Evolutionary conservation across 129 eudicot genomes (phyloP), one percentile per base, ranked within the genome.

Genomic region (Artemisia tridentata): DNA sequence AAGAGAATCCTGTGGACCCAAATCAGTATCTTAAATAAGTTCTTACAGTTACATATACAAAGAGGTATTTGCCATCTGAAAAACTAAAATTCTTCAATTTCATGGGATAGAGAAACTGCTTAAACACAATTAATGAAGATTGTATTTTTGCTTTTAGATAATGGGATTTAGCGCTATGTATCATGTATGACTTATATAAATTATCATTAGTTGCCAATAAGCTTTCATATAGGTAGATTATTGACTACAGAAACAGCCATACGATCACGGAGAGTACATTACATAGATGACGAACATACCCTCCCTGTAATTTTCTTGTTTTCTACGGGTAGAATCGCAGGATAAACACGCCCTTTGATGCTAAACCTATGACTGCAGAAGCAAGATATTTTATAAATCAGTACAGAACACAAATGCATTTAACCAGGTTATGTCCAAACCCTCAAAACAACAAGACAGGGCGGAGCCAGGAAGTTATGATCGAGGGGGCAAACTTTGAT

Each of bases 321-420:
- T 78, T 89, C 88, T 59, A 85, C 84, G 3, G 98, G 98, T 65
- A 89, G 71, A 76, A 92, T 92, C 1, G 96, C 98, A 34, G 98
- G 96, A 80, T 92, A 92, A 65, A 89, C 95, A 16, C 96, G 95
- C 63, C 84, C 95, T 83, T 87, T 92, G 88, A 89, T 54, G 87
- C 98, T 92, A 89, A 84, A 92, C 72, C 96, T 80, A 41, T 85
- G 96, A 77, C 98, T 92, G 56, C 82, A 80, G 75, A 47, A 74
- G 23, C 47, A 69, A 58, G 43, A 60, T 1, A 43, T 43, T 16
- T 43, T 16, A 45, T 63, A 77, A 57, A 77, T 53, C 43, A 69
- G 66, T 23, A 43, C 6, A 17, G 7, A 21, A 54, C 8, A 10
- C 9, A 31, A 74, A 11, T 63, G 69, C 45, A 51, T 60, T 17